Conservation (phyloP, 176 grass and related monocot species). For the Elaeis guineensis region DNA sequence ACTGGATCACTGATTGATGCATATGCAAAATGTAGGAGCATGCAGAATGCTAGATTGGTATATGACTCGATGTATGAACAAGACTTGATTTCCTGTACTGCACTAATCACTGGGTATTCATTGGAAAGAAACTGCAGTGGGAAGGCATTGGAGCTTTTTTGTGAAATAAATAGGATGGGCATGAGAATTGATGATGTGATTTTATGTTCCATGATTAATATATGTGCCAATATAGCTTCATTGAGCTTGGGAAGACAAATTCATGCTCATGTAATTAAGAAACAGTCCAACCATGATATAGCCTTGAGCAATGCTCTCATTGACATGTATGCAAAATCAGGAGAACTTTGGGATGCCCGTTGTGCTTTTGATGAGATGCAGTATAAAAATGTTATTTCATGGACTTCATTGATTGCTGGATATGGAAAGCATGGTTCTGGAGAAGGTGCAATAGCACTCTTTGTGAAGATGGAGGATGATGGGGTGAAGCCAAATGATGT, state of each 20-base stretch:
- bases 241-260: constrained; percentile 56
- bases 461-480: constrained; percentile 63
- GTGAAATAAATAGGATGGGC: constrained; percentile 32
- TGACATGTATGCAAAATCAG: constrained; percentile 90
- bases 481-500: constrained; percentile 71
- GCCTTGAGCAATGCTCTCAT: constrained; percentile 63
- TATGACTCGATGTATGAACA: constrained; percentile 44
- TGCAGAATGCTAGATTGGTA: constrained; percentile 35
- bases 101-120: constrained; percentile 60
- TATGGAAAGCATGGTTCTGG: constrained; percentile 52
- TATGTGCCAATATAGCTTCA: constrained; percentile 57
- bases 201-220: constrained; percentile 51
- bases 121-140: constrained; percentile 35
- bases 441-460: constrained; percentile 51
- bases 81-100: constrained; percentile 58
- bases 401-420: constrained; percentile 77
- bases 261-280: constrained; percentile 57
- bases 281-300: constrained; percentile 32
- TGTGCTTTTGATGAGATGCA: constrained; percentile 72
- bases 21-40: constrained; percentile 59
- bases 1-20: constrained; percentile 58
- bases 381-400: constrained; percentile 67
- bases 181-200: constrained; percentile 49
- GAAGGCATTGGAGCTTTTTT: constrained; percentile 53
- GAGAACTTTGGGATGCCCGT: constrained; percentile 44